Conservation (phyloP, 2,329 filamentous ascomycete genomes). For the Calonectria hawksworthii region DNA sequence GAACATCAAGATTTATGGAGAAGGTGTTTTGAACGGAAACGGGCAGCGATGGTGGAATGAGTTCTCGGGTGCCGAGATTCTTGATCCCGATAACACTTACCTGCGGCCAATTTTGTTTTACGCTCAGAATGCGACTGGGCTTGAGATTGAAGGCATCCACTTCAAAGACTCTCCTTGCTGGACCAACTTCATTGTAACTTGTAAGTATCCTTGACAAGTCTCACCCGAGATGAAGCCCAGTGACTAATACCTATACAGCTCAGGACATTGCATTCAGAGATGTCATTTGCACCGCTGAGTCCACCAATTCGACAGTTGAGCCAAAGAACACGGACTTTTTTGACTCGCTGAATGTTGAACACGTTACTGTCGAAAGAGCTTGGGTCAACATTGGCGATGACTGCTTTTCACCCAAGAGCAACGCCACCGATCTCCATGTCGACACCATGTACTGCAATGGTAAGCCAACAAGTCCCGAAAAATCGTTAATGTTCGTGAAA, state of each 20-base stretch:
- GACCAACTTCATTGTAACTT: slow-evolving; percentile 44
- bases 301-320: slow-evolving; percentile 37
- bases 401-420: slow-evolving; percentile 45
- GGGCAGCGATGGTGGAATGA: slow-evolving; percentile 46
- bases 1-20: slow-evolving; percentile 61
- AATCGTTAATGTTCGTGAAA: not conserved
- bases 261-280: slow-evolving; percentile 41
- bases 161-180: slow-evolving; percentile 45
- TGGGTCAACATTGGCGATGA: slow-evolving; percentile 45
- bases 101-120: slow-evolving; percentile 44
- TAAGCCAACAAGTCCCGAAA: not conserved
- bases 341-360: slow-evolving; percentile 40
- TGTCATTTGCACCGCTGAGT: slow-evolving; percentile 42
- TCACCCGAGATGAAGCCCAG: not conserved
- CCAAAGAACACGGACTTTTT: slow-evolving; percentile 46
- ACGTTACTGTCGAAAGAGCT: slow-evolving; percentile 36
- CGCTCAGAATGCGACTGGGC: slow-evolving; percentile 40
- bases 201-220: not conserved
- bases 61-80: slow-evolving; percentile 41
- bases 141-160: slow-evolving; percentile 42
- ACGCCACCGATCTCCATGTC: slow-evolving; percentile 39
- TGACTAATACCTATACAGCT: slow-evolving; percentile 18
- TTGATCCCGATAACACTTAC: slow-evolving; percentile 38
- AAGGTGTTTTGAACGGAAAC: slow-evolving; percentile 41
- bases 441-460: slow-evolving; percentile 65